These are phyloP conservation scores for Calonectria pseudoreteaudii DNA, from an alignment of 2,329 filamentous ascomycete species.

Conservation along the genomic window DNA sequence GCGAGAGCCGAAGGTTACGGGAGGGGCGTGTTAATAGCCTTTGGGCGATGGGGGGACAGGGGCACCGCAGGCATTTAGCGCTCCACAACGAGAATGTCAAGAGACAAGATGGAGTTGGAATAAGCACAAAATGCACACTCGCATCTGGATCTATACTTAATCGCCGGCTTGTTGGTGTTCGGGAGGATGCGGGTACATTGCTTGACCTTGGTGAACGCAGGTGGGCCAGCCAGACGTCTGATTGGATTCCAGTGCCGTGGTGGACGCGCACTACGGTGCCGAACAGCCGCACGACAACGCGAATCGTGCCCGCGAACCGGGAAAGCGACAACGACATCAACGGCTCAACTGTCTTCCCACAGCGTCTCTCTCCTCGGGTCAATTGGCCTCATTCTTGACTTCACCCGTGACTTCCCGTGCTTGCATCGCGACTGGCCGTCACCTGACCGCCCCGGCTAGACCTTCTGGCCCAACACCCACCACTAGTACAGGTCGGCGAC, in stretches of 20 bases:
- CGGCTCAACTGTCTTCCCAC: neutral
- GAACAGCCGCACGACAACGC: conserved; percentile 2
- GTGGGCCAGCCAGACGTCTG: neutral
- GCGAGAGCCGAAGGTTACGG: neutral
- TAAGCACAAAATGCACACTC: neutral
- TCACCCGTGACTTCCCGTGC: neutral
- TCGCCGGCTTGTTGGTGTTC: neutral
- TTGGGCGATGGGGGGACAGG: neutral
- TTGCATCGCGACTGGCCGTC: neutral
- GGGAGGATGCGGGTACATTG: conserved; percentile 8
- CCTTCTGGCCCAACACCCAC: neutral
- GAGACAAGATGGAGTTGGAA: neutral
- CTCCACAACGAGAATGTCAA: neutral
- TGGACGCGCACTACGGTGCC: conserved; percentile 13
- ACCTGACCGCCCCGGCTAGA: neutral
- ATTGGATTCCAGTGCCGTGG: conserved; percentile 13
- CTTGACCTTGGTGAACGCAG: neutral
- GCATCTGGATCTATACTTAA: neutral
- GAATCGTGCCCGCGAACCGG: neutral
- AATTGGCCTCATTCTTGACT: neutral
- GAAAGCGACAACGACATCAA: neutral
- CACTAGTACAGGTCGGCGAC: neutral
- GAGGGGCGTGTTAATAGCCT: neutral
- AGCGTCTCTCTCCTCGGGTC: neutral
- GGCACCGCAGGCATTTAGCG: neutral